Evolutionary conservation across 805 yeast genomes (phyloP).

Genomic region (Metschnikowia vanudenii): DNA sequence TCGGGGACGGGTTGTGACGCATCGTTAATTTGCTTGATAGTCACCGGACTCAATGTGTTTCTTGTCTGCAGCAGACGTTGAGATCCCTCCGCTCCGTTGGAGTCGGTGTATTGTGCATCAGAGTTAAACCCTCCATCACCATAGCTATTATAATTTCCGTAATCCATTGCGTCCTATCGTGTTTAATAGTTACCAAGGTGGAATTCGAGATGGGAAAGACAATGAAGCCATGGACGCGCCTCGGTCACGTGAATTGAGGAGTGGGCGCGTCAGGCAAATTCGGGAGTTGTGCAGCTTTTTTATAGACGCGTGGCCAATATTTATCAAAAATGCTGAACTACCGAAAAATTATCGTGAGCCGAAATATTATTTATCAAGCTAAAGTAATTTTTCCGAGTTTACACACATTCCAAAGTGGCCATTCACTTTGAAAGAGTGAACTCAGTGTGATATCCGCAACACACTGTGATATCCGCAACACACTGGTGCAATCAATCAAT

Average conservation of each 20-base stretch:
- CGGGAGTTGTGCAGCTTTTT: too few relatives aligned
- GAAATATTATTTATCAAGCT: too few relatives aligned
- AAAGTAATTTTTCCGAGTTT: too few relatives aligned
- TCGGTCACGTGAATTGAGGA: conserved; percentile 14
- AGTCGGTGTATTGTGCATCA: conserved; percentile 14
- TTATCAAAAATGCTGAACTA: too few relatives aligned
- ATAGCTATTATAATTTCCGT: conserved; percentile 16
- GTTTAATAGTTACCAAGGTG: neutral
- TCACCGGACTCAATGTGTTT: conserved; percentile 52
- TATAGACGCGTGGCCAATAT: too few relatives aligned
- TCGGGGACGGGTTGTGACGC: conserved; percentile 63
- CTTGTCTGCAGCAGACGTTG: conserved; percentile 19
- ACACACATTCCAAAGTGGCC: too few relatives aligned
- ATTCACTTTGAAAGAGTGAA: too few relatives aligned
- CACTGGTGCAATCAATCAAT: too few relatives aligned
- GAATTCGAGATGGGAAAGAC: neutral
- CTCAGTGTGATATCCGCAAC: too few relatives aligned
- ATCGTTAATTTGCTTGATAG: conserved; percentile 69
- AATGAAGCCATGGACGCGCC: conserved; percentile 6
- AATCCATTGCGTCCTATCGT: conserved; percentile 11
- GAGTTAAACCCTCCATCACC: conserved; percentile 22
- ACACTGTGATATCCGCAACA: too few relatives aligned
- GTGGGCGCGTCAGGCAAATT: neutral
- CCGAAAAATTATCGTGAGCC: too few relatives aligned
- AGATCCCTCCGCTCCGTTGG: conserved; percentile 11